Conservation (phyloP, 345 rosid species). For the Brassica cretica region DNA sequence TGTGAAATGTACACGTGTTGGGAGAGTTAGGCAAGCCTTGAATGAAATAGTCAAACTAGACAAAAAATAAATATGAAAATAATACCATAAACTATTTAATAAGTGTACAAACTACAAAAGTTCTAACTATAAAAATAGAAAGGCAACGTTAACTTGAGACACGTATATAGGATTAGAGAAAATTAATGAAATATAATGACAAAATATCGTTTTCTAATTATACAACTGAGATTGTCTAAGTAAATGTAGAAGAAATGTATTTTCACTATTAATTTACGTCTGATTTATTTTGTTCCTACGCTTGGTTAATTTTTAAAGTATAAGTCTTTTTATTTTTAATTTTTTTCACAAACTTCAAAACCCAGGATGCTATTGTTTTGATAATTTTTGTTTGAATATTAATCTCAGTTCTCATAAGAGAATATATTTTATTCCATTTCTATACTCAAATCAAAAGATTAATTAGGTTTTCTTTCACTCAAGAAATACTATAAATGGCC, state of each 20-base stretch:
- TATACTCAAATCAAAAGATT: neutral
- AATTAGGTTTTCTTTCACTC: conserved; percentile 57
- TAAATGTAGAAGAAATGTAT: neutral
- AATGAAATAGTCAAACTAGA: conserved; percentile 21
- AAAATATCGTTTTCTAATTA: neutral
- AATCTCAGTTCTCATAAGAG: neutral
- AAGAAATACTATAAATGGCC: conserved; percentile 40
- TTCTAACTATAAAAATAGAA: conserved; percentile 10
- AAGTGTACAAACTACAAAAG: conserved; percentile 37
- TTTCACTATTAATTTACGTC: neutral
- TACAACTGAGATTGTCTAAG: neutral
- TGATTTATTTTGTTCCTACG: neutral
- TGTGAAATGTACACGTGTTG: conserved; percentile 32
- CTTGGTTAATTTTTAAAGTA: neutral
- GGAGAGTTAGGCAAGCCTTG: conserved; percentile 33
- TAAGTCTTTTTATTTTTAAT: neutral
- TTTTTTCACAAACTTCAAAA: too few relatives aligned
- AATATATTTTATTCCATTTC: neutral
- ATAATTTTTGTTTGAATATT: neutral
- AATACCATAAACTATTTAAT: conserved; percentile 1
- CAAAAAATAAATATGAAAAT: neutral
- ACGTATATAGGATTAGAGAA: conserved; percentile 18
- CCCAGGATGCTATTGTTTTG: neutral
- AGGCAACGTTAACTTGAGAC: conserved; percentile 8
- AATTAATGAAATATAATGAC: neutral